phyloP scores from a whole-genome alignment of 2,329 filamentous ascomycete genomes.

The Phialophora tarda region DNA sequence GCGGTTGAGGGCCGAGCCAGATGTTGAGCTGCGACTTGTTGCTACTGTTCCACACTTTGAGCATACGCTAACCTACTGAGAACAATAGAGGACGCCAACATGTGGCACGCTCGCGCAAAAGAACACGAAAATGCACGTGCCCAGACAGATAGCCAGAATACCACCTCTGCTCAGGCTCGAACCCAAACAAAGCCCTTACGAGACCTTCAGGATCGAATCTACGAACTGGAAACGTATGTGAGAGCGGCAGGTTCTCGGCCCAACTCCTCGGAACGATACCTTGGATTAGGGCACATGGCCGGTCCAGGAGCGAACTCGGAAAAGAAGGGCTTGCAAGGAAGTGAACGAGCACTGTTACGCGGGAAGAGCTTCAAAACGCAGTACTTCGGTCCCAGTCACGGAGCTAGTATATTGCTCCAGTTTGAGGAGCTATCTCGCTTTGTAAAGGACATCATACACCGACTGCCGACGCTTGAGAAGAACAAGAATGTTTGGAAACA shows the following conservation, averaged over 20 bases:
- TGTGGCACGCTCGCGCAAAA: conserved; percentile 33
- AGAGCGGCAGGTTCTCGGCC: conserved; percentile 28
- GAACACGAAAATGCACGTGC: conserved; percentile 21
- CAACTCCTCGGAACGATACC: conserved; percentile 23
- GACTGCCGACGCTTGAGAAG: conserved; percentile 32
- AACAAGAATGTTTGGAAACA: conserved; percentile 33
- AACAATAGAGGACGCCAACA: conserved; percentile 32
- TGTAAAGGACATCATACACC: conserved; percentile 36
- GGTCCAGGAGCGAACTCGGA: conserved; percentile 14
- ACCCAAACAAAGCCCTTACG: conserved; percentile 23
- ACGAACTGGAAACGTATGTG: conserved; percentile 32
- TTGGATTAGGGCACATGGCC: conserved; percentile 24
- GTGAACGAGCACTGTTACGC: conserved; percentile 37
- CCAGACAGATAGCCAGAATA: neutral
- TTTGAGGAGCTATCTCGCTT: conserved; percentile 40
- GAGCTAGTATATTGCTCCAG: conserved; percentile 37
- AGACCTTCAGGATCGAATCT: conserved; percentile 32
- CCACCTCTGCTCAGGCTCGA: conserved; percentile 17
- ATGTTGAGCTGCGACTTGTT: neutral
- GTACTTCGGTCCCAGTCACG: conserved; percentile 39
- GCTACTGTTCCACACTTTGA: neutral
- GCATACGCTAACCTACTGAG: neutral
- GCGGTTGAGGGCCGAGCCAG: neutral
- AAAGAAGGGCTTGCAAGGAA: conserved; percentile 27
- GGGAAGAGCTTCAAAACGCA: conserved; percentile 39